Percentiles rank a stretch among this genome's conserved stretches.
These are phyloP conservation scores for Camellia sinensis DNA, from an alignment of 148 eudicot genomes.

Conservation along the genomic window DNA sequence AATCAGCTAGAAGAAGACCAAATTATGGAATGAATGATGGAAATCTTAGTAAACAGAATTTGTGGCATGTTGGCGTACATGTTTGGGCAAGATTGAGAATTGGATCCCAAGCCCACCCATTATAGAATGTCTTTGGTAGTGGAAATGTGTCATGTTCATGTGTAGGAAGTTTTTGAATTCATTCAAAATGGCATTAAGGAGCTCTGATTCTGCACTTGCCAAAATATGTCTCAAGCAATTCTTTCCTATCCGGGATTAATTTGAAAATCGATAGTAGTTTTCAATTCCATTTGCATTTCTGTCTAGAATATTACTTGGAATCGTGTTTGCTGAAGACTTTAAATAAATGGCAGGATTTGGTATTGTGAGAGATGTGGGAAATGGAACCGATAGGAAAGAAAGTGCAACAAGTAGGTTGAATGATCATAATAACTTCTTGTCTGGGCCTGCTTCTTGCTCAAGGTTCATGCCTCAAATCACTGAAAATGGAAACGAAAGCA, in stretches of 20 bases:
- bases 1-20: too few species aligned
- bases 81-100: too few species aligned
- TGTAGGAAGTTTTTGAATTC: too few species aligned
- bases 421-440: slow-evolving; percentile 34
- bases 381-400: slow-evolving; percentile 24
- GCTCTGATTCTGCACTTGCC: not conserved
- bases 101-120: too few species aligned
- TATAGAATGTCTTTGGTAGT: too few species aligned
- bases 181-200: not conserved
- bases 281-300: not conserved
- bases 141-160: slow-evolving; percentile 16
- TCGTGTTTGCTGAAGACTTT: slow-evolving; percentile 15
- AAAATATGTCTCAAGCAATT: slow-evolving; percentile 11
- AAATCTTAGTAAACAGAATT: too few species aligned
- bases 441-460: slow-evolving; percentile 26
- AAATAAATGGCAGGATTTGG: slow-evolving; percentile 30
- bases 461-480: slow-evolving; percentile 42
- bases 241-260: too few species aligned
- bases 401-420: slow-evolving; percentile 28
- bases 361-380: slow-evolving; percentile 32
- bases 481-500: slow-evolving; percentile 34
- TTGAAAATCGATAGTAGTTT: too few species aligned
- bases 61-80: too few species aligned
- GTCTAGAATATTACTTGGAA: not conserved
- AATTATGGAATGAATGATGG: too few species aligned